phyloP scores from a whole-genome alignment of 495 filamentous ascomycete species.

The Penicillium coprophilum region DNA sequence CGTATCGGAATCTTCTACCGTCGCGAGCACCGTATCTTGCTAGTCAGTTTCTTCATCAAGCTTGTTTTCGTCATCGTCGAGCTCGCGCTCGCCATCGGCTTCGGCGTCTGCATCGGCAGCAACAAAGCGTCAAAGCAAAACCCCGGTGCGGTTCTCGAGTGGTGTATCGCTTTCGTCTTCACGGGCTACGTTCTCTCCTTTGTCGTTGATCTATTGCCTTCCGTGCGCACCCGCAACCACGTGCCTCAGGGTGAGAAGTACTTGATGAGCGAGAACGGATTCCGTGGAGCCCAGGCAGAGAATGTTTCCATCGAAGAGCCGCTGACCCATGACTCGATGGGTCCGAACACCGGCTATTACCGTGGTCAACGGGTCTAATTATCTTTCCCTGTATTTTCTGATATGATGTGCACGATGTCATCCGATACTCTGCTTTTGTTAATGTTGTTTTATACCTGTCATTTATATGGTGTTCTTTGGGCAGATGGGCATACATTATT shows the following conservation, averaged over 20 bases:
- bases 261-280: slow-evolving; percentile 18
- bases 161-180: slow-evolving; percentile 87
- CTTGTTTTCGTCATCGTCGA: slow-evolving; percentile 77
- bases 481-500: slow-evolving; percentile 3
- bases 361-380: slow-evolving; percentile 29
- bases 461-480: not conserved
- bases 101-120: slow-evolving; percentile 42
- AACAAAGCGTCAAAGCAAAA: slow-evolving; percentile 47
- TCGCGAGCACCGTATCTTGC: slow-evolving; percentile 64
- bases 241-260: slow-evolving; percentile 48
- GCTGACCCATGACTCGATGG: slow-evolving; percentile 40
- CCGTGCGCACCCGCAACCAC: slow-evolving; percentile 61
- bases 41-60: slow-evolving; percentile 80
- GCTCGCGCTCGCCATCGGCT: slow-evolving; percentile 68
- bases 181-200: slow-evolving; percentile 88
- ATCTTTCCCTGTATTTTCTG: not conserved
- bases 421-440: slow-evolving; percentile 3
- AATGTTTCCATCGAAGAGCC: slow-evolving; percentile 37
- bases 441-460: not conserved
- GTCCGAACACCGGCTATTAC: slow-evolving; percentile 31
- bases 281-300: slow-evolving; percentile 12
- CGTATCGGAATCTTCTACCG: slow-evolving; percentile 76
- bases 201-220: slow-evolving; percentile 82
- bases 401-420: slow-evolving; percentile 8
- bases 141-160: slow-evolving; percentile 65